Evolutionary conservation across 192 early-diverging fungal genomes (phyloP), one percentile per base, ranked within the genome.

Genomic region (Coemansia umbellata): DNA sequence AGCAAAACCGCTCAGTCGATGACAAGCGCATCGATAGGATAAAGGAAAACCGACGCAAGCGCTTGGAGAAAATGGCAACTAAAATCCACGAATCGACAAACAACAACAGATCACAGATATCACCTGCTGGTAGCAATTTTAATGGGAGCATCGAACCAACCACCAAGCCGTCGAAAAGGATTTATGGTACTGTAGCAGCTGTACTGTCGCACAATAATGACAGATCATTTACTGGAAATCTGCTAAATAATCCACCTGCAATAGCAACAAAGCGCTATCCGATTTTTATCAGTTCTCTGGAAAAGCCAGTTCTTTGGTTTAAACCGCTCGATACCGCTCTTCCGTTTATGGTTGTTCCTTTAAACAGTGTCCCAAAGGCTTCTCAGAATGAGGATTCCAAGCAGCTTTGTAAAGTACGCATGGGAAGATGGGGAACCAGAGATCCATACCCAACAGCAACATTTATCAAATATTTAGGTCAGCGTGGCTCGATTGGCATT

Each of bases 401-500:
- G 37, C 37, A 35, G 31, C 15, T 32, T 26, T 64, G 62, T 43
- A 48, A 54, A 9, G 61, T 69, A 17, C 54, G 33, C 15, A 54
- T 69, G 66, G 32, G 31, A 15, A 31, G 10, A 28, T 69, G 66
- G 73, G 10, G 10, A 8, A 36, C 32, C 7, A 31, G 49, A 15
- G 63, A 57, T 3, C 53, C 53, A 21, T 18, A 50, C 3, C 73
- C 66, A 6, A 32, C 27, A 0, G 73, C 62, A 11, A 26, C 6
- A 1, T 63, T 60, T 58, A 39, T 57, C 44, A 55, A 31, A 10
- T 81, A 79, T 40, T 55, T 98, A 32, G 95, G 93, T 40, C 64
- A 79, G 9, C 85, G 94, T 36, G 87, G 86, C 11, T 72, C 89
- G 15, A 75, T 96, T 31, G 79, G 84, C 13, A 77, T 85, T 31